Conservation (phyloP, 106 monocot species). For the Posidonia australis region DNA sequence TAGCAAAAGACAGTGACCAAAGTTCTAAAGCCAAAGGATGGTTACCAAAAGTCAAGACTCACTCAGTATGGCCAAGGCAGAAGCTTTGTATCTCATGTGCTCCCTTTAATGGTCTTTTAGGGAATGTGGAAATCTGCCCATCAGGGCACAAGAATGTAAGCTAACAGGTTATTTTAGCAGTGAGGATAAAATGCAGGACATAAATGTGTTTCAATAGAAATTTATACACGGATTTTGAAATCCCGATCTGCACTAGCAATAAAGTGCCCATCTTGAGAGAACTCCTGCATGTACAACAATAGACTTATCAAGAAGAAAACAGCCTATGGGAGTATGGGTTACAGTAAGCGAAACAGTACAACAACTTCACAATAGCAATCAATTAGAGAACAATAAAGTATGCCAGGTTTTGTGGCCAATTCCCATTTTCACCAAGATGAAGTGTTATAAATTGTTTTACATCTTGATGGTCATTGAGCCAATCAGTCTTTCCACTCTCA, state of each 20-base stretch:
- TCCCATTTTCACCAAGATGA: no score
- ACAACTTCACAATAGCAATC: not conserved
- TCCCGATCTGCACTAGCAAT: conserved; percentile 94
- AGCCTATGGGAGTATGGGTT: no score
- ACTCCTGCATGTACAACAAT: conserved; percentile 47
- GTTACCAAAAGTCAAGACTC: conserved; percentile 12
- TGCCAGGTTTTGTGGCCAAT: no score
- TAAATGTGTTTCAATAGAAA: not conserved
- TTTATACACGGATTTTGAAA: conserved; percentile 87
- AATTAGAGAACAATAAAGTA: not conserved
- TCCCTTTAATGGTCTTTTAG: conserved; percentile 45
- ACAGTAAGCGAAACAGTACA: not conserved
- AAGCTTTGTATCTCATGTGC: conserved; percentile 97
- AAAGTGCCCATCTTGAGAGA: conserved; percentile 75
- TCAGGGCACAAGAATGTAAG: not conserved
- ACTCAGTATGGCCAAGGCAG: conserved; percentile 98
- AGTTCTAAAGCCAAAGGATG: not conserved
- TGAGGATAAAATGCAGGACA: not conserved
- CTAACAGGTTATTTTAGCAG: not conserved
- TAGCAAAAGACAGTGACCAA: not conserved
- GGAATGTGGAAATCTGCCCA: conserved; percentile 58
- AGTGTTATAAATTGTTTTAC: no score
- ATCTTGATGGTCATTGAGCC: no score
- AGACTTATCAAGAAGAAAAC: no score
- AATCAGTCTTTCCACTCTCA: no score